Percentiles rank a stretch among this genome's conserved stretches.
Evolutionary conservation across 2,329 filamentous ascomycete species (phyloP).

Genomic region (Lasiodiplodia sp.): DNA sequence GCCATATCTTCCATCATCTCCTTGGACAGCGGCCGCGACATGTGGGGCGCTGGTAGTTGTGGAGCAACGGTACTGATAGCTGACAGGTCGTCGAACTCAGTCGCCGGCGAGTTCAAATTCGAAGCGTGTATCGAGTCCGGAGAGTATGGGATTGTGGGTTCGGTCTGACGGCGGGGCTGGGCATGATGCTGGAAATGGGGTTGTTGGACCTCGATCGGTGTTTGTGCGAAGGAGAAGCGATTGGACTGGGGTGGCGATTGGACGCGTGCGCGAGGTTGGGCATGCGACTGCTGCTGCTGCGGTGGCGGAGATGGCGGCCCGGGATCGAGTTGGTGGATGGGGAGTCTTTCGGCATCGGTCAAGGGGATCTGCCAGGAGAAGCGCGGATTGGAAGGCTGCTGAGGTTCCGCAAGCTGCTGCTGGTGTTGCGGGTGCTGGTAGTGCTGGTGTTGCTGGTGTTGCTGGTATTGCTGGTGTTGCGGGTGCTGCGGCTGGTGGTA

Average conservation of each 20-base stretch:
- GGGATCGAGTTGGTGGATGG: slow-evolving; percentile 30
- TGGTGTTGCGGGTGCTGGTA: slow-evolving; percentile 3
- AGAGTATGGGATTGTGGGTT: slow-evolving; percentile 37
- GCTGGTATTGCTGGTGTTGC: slow-evolving; percentile 1
- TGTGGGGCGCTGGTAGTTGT: slow-evolving; percentile 23
- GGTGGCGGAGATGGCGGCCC: slow-evolving; percentile 14
- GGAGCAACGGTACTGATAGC: slow-evolving; percentile 33
- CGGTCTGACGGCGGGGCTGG: slow-evolving; percentile 34
- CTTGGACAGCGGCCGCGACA: slow-evolving; percentile 34
- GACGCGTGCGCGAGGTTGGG: slow-evolving; percentile 33
- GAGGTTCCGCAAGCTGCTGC: slow-evolving; percentile 4
- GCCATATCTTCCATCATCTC: slow-evolving; percentile 25
- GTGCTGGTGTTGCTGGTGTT: background rate
- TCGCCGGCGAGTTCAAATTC: slow-evolving; percentile 36
- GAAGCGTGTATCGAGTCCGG: slow-evolving; percentile 32
- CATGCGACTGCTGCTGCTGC: slow-evolving; percentile 29
- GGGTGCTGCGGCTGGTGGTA: background rate
- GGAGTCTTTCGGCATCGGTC: slow-evolving; percentile 33
- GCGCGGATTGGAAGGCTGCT: slow-evolving; percentile 34
- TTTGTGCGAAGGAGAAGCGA: slow-evolving; percentile 47
- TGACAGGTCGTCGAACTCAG: slow-evolving; percentile 31
- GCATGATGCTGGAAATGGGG: slow-evolving; percentile 35
- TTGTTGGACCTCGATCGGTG: slow-evolving; percentile 44
- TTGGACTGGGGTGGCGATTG: slow-evolving; percentile 29
- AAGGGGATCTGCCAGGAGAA: slow-evolving; percentile 46